phyloP scores from a whole-genome alignment of 306 rosid genomes.

The Lupinus albus region DNA sequence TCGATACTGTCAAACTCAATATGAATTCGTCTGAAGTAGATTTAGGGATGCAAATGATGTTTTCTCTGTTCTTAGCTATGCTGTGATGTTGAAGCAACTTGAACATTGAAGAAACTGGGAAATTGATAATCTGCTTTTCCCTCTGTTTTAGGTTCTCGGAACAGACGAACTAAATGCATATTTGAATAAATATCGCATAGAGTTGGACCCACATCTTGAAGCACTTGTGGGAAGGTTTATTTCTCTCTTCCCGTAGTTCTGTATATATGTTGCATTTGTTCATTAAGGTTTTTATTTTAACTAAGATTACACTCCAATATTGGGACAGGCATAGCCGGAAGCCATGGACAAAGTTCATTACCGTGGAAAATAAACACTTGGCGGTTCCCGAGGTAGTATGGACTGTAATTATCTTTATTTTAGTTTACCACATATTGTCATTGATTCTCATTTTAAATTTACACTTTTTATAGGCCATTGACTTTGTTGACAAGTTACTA shows the following conservation, averaged over 20 bases:
- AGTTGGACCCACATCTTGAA: slow-evolving; percentile 82
- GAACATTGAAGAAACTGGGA: slow-evolving; percentile 16
- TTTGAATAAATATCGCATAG: slow-evolving; percentile 76
- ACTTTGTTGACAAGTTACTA: slow-evolving; percentile 81
- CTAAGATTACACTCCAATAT: slow-evolving; percentile 4
- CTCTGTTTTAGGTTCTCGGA: slow-evolving; percentile 73
- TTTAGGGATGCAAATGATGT: slow-evolving; percentile 19
- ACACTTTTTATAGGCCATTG: slow-evolving; percentile 60
- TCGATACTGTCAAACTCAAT: slow-evolving; percentile 7
- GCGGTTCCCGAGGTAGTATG: slow-evolving; percentile 79
- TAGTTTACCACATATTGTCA: neutral
- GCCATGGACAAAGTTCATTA: slow-evolving; percentile 86
- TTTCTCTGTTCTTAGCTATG: slow-evolving; percentile 11
- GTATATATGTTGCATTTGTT: slow-evolving; percentile 16
- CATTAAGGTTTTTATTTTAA: slow-evolving; percentile 12
- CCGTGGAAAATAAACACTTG: slow-evolving; percentile 80
- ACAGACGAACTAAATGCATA: slow-evolving; percentile 78
- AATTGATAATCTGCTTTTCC: slow-evolving; percentile 35
- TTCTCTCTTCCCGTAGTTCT: slow-evolving; percentile 7
- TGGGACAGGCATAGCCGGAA: slow-evolving; percentile 77
- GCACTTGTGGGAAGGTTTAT: slow-evolving; percentile 85
- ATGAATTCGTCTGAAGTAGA: slow-evolving; percentile 13
- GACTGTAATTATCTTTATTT: neutral
- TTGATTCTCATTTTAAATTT: slow-evolving; percentile 29
- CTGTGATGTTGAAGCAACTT: slow-evolving; percentile 22